These are phyloP conservation scores for Nicotiana sylvestris DNA, from an alignment of 257 asterid genomes.

Conservation along the genomic window DNA sequence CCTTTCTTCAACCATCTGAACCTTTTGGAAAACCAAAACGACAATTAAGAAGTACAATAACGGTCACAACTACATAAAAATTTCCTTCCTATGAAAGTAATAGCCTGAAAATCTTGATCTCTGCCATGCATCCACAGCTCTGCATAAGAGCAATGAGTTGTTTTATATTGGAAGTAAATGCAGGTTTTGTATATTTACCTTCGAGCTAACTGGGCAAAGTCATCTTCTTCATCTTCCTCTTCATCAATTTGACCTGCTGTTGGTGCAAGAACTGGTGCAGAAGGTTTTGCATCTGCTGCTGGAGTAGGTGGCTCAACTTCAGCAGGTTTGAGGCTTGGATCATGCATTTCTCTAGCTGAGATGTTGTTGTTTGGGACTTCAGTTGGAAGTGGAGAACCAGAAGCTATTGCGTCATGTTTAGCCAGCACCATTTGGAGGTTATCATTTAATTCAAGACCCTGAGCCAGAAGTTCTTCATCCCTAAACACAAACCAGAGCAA, in stretches of 20 bases:
- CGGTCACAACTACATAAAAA: not conserved
- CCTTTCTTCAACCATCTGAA: not conserved
- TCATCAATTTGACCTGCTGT: constrained; percentile 33
- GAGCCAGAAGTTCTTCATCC: constrained; percentile 81
- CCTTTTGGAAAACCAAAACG: not conserved
- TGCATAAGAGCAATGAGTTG: not conserved
- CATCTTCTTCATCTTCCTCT: constrained; percentile 93
- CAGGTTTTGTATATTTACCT: constrained; percentile 39
- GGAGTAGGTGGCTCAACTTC: constrained; percentile 11
- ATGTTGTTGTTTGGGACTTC: constrained; percentile 17
- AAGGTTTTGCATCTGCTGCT: constrained; percentile 24
- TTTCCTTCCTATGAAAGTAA: not conserved
- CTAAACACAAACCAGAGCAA: constrained; percentile 21
- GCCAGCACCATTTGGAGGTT: constrained; percentile 61
- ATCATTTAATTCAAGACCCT: constrained; percentile 90
- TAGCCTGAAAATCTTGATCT: not conserved
- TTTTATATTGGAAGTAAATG: not conserved
- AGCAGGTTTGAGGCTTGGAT: constrained; percentile 24
- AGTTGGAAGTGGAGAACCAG: constrained; percentile 63
- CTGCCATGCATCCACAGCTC: not conserved
- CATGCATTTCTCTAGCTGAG: constrained; percentile 27
- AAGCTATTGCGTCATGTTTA: constrained; percentile 75
- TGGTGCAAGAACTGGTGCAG: constrained; percentile 34
- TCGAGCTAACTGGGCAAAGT: constrained; percentile 87
- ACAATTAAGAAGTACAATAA: not conserved